Evolutionary conservation across 371 early-diverging fungal genomes (phyloP).

Genomic region (Mucor indicus): DNA sequence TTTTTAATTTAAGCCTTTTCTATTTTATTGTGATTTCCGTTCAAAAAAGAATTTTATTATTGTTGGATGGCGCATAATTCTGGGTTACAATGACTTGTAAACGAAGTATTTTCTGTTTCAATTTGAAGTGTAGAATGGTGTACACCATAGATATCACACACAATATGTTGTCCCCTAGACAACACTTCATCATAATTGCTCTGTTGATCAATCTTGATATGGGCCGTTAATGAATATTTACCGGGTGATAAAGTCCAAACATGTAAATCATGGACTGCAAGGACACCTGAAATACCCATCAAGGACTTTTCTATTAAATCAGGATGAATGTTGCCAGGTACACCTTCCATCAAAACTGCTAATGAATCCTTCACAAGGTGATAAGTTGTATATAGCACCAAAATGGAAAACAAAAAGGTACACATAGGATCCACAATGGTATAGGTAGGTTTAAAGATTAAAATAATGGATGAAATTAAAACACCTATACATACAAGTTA

Average conservation of each 20-base stretch:
- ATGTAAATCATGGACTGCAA: constrained; percentile 66
- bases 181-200: constrained; percentile 48
- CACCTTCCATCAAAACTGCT: constrained; percentile 71
- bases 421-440: constrained; percentile 81
- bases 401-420: constrained; percentile 76
- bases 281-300: constrained; percentile 52
- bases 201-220: constrained; percentile 22
- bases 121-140: constrained; percentile 72
- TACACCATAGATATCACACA: constrained; percentile 63
- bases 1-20: too few relatives aligned
- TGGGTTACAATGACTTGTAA: constrained; percentile 50
- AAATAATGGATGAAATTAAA: constrained; percentile 72
- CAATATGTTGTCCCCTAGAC: constrained; percentile 53
- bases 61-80: constrained; percentile 46
- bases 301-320: constrained; percentile 55
- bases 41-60: too few relatives aligned
- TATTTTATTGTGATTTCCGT: too few relatives aligned
- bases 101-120: constrained; percentile 48
- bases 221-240: constrained; percentile 49
- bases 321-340: constrained; percentile 61
- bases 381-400: constrained; percentile 75
- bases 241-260: constrained; percentile 73
- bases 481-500: constrained; percentile 48
- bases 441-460: constrained; percentile 61
- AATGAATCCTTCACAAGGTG: constrained; percentile 59